Evolutionary conservation across 495 filamentous ascomycete species (phyloP).

Genomic region (Chaetomium tenue): DNA sequence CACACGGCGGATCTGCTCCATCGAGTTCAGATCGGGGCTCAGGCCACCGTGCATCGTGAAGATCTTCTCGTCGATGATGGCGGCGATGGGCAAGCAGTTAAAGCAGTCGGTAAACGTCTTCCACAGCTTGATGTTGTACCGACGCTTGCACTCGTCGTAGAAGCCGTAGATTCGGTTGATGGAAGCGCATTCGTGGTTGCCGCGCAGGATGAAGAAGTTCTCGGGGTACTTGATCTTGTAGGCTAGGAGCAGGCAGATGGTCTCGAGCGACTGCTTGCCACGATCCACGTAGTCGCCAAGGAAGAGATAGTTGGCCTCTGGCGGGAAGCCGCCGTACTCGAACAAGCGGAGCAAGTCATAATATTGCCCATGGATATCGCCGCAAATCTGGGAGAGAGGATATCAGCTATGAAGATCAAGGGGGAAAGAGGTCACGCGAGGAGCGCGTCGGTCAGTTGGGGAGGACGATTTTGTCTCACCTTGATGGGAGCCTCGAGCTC

Average conservation of each 20-base stretch:
- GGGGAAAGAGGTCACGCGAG: conserved; percentile 8
- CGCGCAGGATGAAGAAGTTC: conserved; percentile 98
- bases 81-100: conserved; percentile 99
- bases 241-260: conserved; percentile 94
- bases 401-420: conserved; percentile 16
- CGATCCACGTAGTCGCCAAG: conserved; percentile 98
- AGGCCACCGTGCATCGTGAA: conserved; percentile 99
- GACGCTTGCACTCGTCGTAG: conserved; percentile 98
- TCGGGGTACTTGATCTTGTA: conserved; percentile 99
- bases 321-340: conserved; percentile 98
- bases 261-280: conserved; percentile 99
- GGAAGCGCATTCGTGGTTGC: conserved; percentile 98
- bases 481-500: conserved; percentile 99
- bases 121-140: conserved; percentile 99
- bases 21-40: conserved; percentile 96
- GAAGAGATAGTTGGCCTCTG: conserved; percentile 99
- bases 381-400: conserved; percentile 71
- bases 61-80: conserved; percentile 99
- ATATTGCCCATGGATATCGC: conserved; percentile 99
- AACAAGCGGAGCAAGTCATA: conserved; percentile 97
- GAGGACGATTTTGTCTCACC: conserved; percentile 52
- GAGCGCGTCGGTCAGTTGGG: conserved; percentile 5
- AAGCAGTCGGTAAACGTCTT: conserved; percentile 99
- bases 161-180: conserved; percentile 99
- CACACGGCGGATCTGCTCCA: conserved; percentile 98